These are phyloP conservation scores for Gaillardinia entomophila DNA, from an alignment of 805 yeast genomes.

Conservation along the genomic window DNA sequence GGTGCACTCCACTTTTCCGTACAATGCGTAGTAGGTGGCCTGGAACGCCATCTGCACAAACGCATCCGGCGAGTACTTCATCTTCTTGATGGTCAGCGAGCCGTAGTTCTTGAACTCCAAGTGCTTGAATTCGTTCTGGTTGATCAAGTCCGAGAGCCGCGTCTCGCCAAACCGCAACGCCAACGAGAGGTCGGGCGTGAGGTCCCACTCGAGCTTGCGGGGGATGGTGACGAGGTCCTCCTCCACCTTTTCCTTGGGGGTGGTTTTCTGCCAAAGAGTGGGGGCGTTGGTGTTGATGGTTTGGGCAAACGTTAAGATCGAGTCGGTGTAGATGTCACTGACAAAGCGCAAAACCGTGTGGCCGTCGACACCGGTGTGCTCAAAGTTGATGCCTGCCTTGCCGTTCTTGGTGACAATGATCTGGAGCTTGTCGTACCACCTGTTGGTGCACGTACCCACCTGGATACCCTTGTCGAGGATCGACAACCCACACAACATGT, in stretches of 20 bases:
- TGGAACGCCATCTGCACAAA: constrained; percentile 92
- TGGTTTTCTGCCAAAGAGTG: constrained; percentile 52
- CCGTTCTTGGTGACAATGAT: constrained; percentile 83
- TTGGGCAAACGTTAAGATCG: constrained; percentile 80
- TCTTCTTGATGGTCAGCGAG: constrained; percentile 67
- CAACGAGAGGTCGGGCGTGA: constrained; percentile 68
- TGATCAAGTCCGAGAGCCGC: constrained; percentile 76
- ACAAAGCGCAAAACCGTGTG: constrained; percentile 88
- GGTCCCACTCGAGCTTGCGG: constrained; percentile 82
- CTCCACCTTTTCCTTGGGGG: constrained; percentile 15
- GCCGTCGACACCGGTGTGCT: constrained; percentile 94
- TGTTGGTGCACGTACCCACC: constrained; percentile 87
- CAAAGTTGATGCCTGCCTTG: constrained; percentile 89
- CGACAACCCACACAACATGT: constrained; percentile 84
- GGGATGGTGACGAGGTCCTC: constrained; percentile 56
- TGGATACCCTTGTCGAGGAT: constrained; percentile 79
- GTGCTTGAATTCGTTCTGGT: constrained; percentile 82
- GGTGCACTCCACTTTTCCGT: constrained; percentile 89
- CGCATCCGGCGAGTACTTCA: constrained; percentile 92
- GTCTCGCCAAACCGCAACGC: constrained; percentile 90
- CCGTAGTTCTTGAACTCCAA: constrained; percentile 73
- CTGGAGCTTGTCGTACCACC: constrained; percentile 94
- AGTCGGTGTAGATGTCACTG: constrained; percentile 86
- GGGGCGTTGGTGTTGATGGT: constrained; percentile 74
- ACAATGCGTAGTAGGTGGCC: constrained; percentile 84